Evolutionary conservation across 331 rosid genomes (phyloP), one percentile per base, ranked within the genome.

Genomic region (Erythrophleum ivorense): DNA sequence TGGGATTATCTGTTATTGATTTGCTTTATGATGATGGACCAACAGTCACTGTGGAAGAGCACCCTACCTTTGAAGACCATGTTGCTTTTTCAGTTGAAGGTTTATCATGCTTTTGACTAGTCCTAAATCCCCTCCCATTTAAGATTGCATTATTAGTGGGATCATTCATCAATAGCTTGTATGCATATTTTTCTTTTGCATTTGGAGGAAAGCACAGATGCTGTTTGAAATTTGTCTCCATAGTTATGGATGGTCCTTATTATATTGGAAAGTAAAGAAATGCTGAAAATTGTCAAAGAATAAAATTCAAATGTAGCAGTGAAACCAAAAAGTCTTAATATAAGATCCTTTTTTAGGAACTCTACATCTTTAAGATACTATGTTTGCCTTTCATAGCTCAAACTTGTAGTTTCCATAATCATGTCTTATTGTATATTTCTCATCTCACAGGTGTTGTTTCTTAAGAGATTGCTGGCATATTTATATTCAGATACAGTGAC

Each of bases 21-120:
- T 88, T 93, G 87, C 78, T 95, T 59, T 83, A 83, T 53, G 94
- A 85, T 84, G 97, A 95, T 81, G 94, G 83, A 75, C 81, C 73
- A 71, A 86, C 85, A 71, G 84, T 77, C 58, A 53, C 82, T 9
- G 24, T 21, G 75, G 85, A 85, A 82, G 84, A 79, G 82, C 77
- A 81, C 79, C 91, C 88, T 0, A 85, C 84, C 64, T 85, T 81
- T 29, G 99, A 95, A 91, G 92, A 86, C 79, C 99, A 95, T 81
- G 97, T 91, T 85, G 91, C 99, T 79, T 90, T 95, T 88, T 95
- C 98, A 77, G 91, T 93, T 70, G 91, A 91, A 80, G 99, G 98
- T 95, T 84, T 77, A 31, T 34, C 66, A 59, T 46, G 67, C 68
- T 69, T 80, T 85, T 77, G n/a, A 53, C 46, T 84, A 75, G 24